phyloP scores from a whole-genome alignment of 164 flowering plant species.

The Vitis labrusca region DNA sequence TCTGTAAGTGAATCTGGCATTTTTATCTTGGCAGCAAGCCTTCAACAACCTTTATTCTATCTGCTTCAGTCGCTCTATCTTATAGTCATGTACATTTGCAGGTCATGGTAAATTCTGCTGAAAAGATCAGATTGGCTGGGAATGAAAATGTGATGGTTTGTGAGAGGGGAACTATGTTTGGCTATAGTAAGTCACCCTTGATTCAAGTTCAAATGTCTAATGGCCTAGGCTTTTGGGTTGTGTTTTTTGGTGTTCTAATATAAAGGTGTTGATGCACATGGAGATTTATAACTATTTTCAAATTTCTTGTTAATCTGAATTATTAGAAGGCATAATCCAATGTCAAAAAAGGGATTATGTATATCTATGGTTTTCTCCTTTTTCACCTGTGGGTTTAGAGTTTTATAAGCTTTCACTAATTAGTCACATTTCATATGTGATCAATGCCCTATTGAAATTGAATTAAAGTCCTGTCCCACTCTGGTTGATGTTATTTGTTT shows the following conservation, averaged over 20 bases:
- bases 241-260: neutral
- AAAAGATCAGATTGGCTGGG: slow-evolving; percentile 89
- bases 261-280: neutral
- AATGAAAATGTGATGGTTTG: slow-evolving; percentile 96
- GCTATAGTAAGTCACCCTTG: slow-evolving; percentile 74
- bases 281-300: neutral
- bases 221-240: neutral
- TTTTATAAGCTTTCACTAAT: neutral
- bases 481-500: too few relatives aligned
- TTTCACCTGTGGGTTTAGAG: neutral
- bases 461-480: too few relatives aligned
- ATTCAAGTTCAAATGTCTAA: neutral
- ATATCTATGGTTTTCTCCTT: neutral
- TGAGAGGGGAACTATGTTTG: slow-evolving; percentile 99
- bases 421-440: neutral
- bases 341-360: neutral
- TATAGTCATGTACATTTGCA: slow-evolving; percentile 21
- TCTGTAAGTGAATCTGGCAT: slow-evolving; percentile 53
- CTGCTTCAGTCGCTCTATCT: neutral
- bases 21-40: neutral
- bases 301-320: neutral
- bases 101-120: slow-evolving; percentile 96
- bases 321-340: neutral
- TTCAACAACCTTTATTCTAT: neutral
- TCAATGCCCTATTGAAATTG: neutral